phyloP scores from a whole-genome alignment of 2,329 filamentous ascomycete species.

The Ophiosphaerella narmari region DNA sequence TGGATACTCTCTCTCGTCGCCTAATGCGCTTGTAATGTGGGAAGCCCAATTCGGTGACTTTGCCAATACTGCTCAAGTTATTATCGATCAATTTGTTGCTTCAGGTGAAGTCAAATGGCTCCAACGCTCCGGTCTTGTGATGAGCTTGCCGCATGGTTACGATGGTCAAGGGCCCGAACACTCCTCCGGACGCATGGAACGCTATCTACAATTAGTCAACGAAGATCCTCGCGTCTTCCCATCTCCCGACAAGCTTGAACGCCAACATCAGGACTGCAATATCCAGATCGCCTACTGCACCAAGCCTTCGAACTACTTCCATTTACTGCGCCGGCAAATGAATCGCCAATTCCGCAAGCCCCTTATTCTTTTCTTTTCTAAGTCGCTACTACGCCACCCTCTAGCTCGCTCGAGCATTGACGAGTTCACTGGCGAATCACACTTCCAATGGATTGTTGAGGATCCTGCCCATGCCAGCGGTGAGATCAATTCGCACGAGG shows the following conservation, averaged over 20 bases:
- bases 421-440: slow-evolving; percentile 86
- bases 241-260: slow-evolving; percentile 81
- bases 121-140: slow-evolving; percentile 93
- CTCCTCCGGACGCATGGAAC: slow-evolving; percentile 95
- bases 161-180: slow-evolving; percentile 98
- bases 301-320: slow-evolving; percentile 94
- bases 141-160: slow-evolving; percentile 96
- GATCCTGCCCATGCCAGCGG: slow-evolving; percentile 82
- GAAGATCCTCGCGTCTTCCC: slow-evolving; percentile 96
- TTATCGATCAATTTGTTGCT: slow-evolving; percentile 98
- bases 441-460: slow-evolving; percentile 96
- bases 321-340: slow-evolving; percentile 95
- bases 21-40: slow-evolving; percentile 98
- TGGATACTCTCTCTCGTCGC: slow-evolving; percentile 95
- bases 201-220: slow-evolving; percentile 95
- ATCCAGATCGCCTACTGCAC: slow-evolving; percentile 99
- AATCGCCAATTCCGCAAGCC: slow-evolving; percentile 99
- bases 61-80: slow-evolving; percentile 98
- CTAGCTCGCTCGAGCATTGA: slow-evolving; percentile 86
- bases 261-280: slow-evolving; percentile 99
- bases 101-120: slow-evolving; percentile 99
- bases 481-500: slow-evolving; percentile 75
- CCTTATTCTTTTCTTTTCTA: slow-evolving; percentile 97
- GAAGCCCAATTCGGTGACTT: slow-evolving; percentile 99
- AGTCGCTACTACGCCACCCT: slow-evolving; percentile 92